Conservation (phyloP, 2,329 filamentous ascomycete genomes). For the Nigrograna mackinnonii region DNA sequence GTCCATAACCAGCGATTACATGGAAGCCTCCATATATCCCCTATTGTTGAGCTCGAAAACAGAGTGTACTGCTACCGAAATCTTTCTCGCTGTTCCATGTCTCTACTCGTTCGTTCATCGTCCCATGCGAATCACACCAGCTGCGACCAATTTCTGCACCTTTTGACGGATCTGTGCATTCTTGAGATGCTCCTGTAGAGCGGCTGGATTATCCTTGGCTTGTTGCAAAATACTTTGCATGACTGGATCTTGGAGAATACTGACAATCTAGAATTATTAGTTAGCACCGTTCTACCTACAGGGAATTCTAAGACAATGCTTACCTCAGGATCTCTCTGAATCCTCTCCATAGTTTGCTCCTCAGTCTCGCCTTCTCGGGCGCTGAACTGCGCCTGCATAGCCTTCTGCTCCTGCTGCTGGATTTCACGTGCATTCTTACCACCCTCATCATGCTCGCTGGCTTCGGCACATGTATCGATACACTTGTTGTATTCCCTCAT, state of each 20-base stretch:
- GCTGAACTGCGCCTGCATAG: conserved; percentile 84
- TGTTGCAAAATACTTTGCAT: conserved; percentile 98
- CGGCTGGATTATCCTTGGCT: conserved; percentile 89
- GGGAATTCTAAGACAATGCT: conserved; percentile 35
- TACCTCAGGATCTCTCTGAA: conserved; percentile 89
- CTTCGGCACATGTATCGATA: conserved; percentile 85
- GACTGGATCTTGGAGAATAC: conserved; percentile 90
- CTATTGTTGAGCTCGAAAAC: too few relatives aligned
- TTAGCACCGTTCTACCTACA: conserved; percentile 28
- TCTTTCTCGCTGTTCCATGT: too few relatives aligned
- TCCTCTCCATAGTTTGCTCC: conserved; percentile 89
- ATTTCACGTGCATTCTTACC: conserved; percentile 89
- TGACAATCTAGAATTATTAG: conserved; percentile 67
- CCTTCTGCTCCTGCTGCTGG: conserved; percentile 92
- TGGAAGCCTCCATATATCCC: too few relatives aligned
- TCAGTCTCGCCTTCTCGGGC: conserved; percentile 93
- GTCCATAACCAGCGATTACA: too few relatives aligned
- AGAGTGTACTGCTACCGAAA: too few relatives aligned
- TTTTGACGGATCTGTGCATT: conserved; percentile 84
- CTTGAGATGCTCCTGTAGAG: conserved; percentile 95
- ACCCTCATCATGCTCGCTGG: conserved; percentile 73
- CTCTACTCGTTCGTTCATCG: conserved; percentile 44
- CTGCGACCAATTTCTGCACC: conserved; percentile 92
- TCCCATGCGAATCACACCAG: conserved; percentile 85
- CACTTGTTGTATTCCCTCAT: conserved; percentile 99